Conservation (phyloP, 2,329 filamentous ascomycete genomes). For the Teratosphaeria viscida region DNA sequence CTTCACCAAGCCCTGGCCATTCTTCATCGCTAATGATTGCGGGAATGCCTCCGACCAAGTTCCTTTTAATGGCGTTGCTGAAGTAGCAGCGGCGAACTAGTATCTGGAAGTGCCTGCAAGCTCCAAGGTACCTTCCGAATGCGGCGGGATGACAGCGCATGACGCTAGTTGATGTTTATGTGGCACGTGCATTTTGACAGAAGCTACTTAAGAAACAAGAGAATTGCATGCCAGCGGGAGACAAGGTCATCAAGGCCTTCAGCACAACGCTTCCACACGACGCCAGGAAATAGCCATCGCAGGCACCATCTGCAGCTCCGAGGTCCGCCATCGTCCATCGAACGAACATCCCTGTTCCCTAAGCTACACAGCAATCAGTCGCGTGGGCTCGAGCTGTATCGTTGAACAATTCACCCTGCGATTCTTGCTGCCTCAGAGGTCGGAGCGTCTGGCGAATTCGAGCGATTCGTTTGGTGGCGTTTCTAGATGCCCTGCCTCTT, state of each 20-base stretch:
- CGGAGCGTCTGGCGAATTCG: constrained; percentile 9
- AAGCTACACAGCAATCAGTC: neutral
- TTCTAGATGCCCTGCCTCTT: constrained; percentile 7
- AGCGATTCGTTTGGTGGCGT: constrained; percentile 4
- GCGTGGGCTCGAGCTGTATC: neutral
- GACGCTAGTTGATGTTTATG: too few species aligned
- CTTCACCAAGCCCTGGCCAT: neutral
- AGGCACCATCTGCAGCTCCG: neutral
- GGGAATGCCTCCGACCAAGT: neutral
- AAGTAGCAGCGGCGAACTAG: neutral
- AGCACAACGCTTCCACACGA: neutral
- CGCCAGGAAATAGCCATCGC: neutral
- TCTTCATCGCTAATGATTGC: neutral
- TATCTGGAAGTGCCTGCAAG: neutral
- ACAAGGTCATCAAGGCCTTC: neutral
- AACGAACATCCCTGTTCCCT: too few species aligned
- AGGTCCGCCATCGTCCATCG: too few species aligned
- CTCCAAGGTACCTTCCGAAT: neutral
- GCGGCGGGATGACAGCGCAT: too few species aligned
- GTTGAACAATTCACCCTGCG: neutral
- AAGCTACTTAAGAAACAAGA: neutral
- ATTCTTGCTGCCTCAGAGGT: neutral
- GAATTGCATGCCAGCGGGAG: neutral
- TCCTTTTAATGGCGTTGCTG: neutral
- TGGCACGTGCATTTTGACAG: neutral